These are phyloP conservation scores for Cenchrus fungigraminus DNA, from an alignment of 176 grass and related monocot genomes.

Conservation along the genomic window DNA sequence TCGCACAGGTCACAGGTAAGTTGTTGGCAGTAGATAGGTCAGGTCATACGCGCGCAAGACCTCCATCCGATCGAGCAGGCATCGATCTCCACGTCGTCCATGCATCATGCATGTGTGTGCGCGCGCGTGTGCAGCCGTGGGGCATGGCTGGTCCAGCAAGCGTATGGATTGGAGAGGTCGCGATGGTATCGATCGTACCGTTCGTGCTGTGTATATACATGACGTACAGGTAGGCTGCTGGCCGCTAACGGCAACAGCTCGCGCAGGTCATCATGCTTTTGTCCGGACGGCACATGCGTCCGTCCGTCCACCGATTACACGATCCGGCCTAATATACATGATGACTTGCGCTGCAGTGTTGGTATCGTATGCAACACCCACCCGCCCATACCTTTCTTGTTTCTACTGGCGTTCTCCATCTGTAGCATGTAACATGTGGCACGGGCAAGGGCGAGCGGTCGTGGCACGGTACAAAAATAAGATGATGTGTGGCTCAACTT, in stretches of 20 bases:
- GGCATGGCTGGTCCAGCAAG: slow-evolving; percentile 22
- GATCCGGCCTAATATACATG: slow-evolving; percentile 13
- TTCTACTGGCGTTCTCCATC: background rate
- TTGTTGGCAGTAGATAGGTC: background rate
- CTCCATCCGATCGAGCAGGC: background rate
- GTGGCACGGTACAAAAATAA: background rate
- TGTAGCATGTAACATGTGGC: background rate
- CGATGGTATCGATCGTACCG: background rate
- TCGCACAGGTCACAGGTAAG: background rate
- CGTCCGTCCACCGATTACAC: background rate
- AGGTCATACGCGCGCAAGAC: background rate
- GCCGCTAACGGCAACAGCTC: background rate
- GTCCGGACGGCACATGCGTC: background rate
- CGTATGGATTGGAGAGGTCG: too few relatives aligned
- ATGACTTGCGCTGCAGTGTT: slow-evolving; percentile 15
- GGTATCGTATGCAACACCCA: background rate
- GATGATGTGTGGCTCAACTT: background rate
- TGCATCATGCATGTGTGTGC: background rate
- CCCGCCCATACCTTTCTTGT: background rate
- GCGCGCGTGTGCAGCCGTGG: background rate
- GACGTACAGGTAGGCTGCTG: slow-evolving; percentile 18
- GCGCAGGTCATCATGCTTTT: slow-evolving; percentile 8
- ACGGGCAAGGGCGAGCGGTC: background rate
- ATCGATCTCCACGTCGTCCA: background rate
- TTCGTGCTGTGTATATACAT: background rate